phyloP scores from a whole-genome alignment of 1,284 basidiomycete genomes.

The Puccinia hordei region DNA sequence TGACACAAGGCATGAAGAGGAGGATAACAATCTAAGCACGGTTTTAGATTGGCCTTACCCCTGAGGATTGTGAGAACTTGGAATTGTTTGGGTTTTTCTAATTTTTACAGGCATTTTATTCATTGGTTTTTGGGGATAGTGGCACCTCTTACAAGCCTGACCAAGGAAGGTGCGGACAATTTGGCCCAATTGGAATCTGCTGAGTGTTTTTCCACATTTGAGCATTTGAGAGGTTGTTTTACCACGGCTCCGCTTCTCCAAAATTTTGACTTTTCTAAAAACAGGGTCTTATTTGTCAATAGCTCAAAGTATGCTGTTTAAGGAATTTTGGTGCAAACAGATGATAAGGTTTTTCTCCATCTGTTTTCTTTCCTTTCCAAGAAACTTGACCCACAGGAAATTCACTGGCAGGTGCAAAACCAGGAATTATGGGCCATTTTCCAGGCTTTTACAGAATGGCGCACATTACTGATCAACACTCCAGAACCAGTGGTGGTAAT shows the following conservation, averaged over 20 bases:
- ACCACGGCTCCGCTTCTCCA: too few species aligned
- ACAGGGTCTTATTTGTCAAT: too few species aligned
- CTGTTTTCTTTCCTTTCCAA: neutral
- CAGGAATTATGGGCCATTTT: neutral
- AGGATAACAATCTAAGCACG: neutral
- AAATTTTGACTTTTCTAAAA: too few species aligned
- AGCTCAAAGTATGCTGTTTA: too few species aligned
- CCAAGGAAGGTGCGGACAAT: neutral
- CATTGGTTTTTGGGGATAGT: neutral
- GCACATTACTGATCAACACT: neutral
- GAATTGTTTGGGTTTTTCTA: neutral
- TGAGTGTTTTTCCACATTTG: too few species aligned
- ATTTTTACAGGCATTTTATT: neutral
- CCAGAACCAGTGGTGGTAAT: neutral
- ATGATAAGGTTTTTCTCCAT: too few species aligned
- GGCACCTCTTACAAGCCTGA: neutral
- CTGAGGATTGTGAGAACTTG: too few species aligned
- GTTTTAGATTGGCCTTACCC: neutral
- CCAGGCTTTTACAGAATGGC: neutral
- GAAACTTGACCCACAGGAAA: neutral
- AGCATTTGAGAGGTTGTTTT: too few species aligned
- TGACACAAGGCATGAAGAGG: neutral
- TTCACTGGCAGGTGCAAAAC: neutral
- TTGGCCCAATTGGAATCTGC: too few species aligned
- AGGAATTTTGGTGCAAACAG: too few species aligned